A percentile compares a stretch with the other conserved stretches of the same genome.
These are phyloP conservation scores for Suhomyces atakaporum DNA, from an alignment of 1,139 yeast genomes.

Conservation along the genomic window DNA sequence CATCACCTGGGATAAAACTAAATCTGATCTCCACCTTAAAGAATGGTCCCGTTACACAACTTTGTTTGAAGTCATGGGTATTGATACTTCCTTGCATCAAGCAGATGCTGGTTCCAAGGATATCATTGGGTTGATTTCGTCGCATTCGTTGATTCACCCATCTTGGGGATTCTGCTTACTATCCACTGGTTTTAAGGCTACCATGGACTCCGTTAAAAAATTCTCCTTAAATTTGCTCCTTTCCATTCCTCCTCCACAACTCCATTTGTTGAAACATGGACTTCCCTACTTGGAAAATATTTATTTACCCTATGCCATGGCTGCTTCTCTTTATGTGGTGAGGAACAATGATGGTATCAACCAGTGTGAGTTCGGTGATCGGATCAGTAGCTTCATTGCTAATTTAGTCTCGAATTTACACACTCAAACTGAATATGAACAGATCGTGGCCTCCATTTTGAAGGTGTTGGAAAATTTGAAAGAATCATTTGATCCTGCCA, in stretches of 20 bases:
- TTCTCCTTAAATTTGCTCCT: slow-evolving; percentile 61
- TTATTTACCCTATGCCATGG: slow-evolving; percentile 64
- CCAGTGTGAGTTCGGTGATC: slow-evolving; percentile 61
- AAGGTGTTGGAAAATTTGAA: slow-evolving; percentile 48
- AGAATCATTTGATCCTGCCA: slow-evolving; percentile 69
- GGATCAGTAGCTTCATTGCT: slow-evolving; percentile 48
- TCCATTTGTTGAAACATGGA: slow-evolving; percentile 52
- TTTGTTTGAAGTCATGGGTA: slow-evolving; percentile 74
- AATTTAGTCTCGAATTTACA: slow-evolving; percentile 43
- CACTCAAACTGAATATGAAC: slow-evolving; percentile 27
- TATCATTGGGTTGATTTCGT: slow-evolving; percentile 56
- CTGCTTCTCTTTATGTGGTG: slow-evolving; percentile 60
- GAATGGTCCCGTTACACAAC: slow-evolving; percentile 78
- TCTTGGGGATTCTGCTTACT: slow-evolving; percentile 75
- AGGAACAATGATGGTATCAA: slow-evolving; percentile 26
- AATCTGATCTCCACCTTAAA: slow-evolving; percentile 34
- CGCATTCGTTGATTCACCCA: slow-evolving; percentile 55
- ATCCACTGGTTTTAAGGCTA: slow-evolving; percentile 74
- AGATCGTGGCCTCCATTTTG: slow-evolving; percentile 34
- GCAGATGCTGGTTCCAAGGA: slow-evolving; percentile 77
- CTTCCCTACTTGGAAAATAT: slow-evolving; percentile 50
- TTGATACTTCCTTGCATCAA: slow-evolving; percentile 86
- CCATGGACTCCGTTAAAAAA: slow-evolving; percentile 78
- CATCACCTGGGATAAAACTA: slow-evolving; percentile 49
- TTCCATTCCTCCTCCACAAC: slow-evolving; percentile 48